Conservation (phyloP, 208 protist species). For the Crithidia mellificae region DNA sequence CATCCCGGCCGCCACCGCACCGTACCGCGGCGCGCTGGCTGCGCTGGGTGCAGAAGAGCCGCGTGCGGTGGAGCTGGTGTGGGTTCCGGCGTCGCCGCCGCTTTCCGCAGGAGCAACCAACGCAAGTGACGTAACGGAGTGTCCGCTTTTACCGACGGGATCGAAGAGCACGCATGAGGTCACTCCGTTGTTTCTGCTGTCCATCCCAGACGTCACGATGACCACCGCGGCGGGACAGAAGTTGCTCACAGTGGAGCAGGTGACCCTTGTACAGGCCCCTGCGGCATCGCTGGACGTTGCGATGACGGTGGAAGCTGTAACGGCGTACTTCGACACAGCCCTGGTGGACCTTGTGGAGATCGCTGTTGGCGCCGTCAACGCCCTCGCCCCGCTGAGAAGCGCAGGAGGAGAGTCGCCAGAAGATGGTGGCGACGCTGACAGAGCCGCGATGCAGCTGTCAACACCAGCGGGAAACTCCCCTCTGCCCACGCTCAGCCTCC, state of each 20-base stretch:
- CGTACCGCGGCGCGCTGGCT: slow-evolving; percentile 17
- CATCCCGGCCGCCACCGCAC: slow-evolving; percentile 5
- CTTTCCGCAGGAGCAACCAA: too few relatives aligned
- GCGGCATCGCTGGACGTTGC: background rate
- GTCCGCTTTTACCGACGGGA: too few relatives aligned
- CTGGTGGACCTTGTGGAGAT: slow-evolving; percentile 28
- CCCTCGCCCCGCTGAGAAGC: slow-evolving; percentile 1
- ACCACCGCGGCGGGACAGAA: slow-evolving; percentile 27
- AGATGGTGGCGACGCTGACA: background rate
- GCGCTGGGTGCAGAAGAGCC: slow-evolving; percentile 21
- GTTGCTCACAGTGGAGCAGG: slow-evolving; percentile 23
- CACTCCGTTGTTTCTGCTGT: slow-evolving; percentile 17
- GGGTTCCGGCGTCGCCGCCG: background rate
- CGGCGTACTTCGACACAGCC: slow-evolving; percentile 9
- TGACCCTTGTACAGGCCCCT: slow-evolving; percentile 14
- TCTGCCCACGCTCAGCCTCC: background rate
- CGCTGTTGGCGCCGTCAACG: background rate
- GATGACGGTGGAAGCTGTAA: slow-evolving; percentile 14
- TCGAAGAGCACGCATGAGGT: too few relatives aligned
- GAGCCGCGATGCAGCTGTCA: background rate
- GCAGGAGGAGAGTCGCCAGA: background rate
- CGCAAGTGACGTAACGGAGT: too few relatives aligned
- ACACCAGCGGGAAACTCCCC: too few relatives aligned
- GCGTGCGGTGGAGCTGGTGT: slow-evolving; percentile 27
- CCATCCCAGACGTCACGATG: slow-evolving; percentile 30